phyloP scores from a whole-genome alignment of 495 filamentous ascomycete genomes.

The Penicillium daleae region DNA sequence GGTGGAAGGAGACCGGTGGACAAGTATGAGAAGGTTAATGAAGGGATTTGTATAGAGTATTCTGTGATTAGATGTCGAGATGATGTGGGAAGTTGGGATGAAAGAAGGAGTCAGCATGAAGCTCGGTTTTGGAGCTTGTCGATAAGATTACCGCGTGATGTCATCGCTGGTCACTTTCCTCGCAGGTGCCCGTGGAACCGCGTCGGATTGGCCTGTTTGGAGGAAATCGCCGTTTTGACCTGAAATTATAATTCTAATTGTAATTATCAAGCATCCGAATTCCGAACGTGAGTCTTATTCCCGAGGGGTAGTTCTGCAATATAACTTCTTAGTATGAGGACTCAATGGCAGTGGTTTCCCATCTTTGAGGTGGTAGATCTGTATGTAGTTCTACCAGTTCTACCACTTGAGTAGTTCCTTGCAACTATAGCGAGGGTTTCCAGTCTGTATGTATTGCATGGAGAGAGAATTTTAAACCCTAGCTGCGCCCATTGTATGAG shows the following conservation, averaged over 20 bases:
- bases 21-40: neutral
- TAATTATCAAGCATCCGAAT: neutral
- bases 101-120: neutral
- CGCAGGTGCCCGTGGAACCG: neutral
- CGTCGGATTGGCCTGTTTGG: neutral
- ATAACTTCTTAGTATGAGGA: no score
- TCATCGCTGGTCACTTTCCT: constrained; percentile 3
- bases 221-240: neutral
- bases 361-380: neutral
- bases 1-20: neutral
- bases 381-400: neutral
- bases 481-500: neutral
- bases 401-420: neutral
- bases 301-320: no score
- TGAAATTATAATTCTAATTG: neutral
- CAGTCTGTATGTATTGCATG: no score
- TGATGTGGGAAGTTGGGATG: neutral
- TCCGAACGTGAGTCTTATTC: neutral
- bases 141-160: constrained; percentile 13
- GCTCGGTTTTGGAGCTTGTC: neutral
- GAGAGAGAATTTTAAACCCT: neutral
- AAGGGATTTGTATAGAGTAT: neutral
- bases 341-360: neutral
- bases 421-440: neutral
- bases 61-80: neutral